These are phyloP conservation scores for Jaltomata sinuosa DNA, from an alignment of 257 asterid species.

Conservation along the genomic window DNA sequence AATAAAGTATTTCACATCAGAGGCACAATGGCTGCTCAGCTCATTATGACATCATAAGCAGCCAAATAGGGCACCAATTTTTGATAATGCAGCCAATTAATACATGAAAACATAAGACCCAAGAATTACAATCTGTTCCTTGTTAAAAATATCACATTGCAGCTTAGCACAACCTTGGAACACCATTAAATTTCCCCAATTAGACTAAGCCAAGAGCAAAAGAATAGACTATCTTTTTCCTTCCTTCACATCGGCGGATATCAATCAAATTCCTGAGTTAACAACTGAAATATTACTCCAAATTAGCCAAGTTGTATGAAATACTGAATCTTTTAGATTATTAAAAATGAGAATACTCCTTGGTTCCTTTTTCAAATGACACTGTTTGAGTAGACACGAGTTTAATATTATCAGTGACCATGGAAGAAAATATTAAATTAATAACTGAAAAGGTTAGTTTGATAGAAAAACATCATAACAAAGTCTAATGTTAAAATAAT, in stretches of 20 bases:
- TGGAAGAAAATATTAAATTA: not conserved
- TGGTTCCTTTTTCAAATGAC: not conserved
- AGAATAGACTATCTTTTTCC: not conserved
- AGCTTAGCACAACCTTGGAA: not conserved
- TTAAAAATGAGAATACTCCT: not conserved
- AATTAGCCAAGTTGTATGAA: not conserved
- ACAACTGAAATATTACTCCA: not conserved
- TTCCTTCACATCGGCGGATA: too few species aligned
- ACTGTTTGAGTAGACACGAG: not conserved
- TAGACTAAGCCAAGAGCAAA: not conserved
- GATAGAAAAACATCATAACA: not conserved
- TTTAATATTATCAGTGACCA: not conserved
- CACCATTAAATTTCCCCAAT: not conserved
- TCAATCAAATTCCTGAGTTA: not conserved
- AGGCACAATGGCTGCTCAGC: constrained; percentile 33
- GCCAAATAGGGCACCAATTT: not conserved
- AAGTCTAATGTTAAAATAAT: not conserved
- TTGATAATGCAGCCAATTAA: not conserved
- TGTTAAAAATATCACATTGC: not conserved
- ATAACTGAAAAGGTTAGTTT: not conserved
- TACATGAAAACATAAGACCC: not conserved
- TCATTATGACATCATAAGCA: not conserved
- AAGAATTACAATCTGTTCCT: not conserved
- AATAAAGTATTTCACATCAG: constrained; percentile 32
- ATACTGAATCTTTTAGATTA: not conserved